Base-by-base conservation (phyloP, 169 alveolate species). In the Plasmodium blacklocki region DNA sequence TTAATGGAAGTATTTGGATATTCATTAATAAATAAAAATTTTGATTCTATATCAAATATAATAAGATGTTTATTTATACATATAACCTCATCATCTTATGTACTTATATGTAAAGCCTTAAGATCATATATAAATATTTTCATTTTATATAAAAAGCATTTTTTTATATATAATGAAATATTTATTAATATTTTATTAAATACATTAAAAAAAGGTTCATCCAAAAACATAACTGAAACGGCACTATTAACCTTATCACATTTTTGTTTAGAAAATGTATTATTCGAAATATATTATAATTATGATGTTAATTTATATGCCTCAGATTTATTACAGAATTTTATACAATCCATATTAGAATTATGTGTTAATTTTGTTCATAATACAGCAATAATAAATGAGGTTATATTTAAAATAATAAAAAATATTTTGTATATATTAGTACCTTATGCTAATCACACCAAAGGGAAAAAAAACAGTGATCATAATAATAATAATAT, bases 281-380 rank as follows among this genome's bases (percentile, higher is more conserved):
- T 86, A 26, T 86, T 86, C 32, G 92, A 86, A 86, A 56, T 72
- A 6, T 86, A 71, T 60, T 86, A 72, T 45, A 86, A 70, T 19
- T 72, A 86, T 72, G 92, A 86, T 71, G 87, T 72, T 71, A 86
- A 86, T 60, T 60, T 86, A 39, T 72, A 86, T 63, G 86, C 92
- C 47, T 86, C 87, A 3, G 87, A 86, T 63, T 62, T 86, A 56
- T 43, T 86, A 43, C 88, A 86, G 59, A 86, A 71, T 59, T 62
- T 86, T 18, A 12, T 86, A 18, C 26, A 39, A 23, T 29, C 86
- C 4, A 67, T 86, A n/a, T 50, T 86, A 21, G 75, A 62, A 15
- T 59, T 86, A 43, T 86, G 88, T 32, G 50, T 72, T 19, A 71
- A 86, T 62, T 86, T 86, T 86, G 49, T 18, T 60, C 75, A 86